A percentile compares a stretch with the other conserved stretches of the same genome.
These are phyloP conservation scores for Phytopythium oedochilum DNA, from an alignment of 352 stramenopile species.

Conservation along the genomic window DNA sequence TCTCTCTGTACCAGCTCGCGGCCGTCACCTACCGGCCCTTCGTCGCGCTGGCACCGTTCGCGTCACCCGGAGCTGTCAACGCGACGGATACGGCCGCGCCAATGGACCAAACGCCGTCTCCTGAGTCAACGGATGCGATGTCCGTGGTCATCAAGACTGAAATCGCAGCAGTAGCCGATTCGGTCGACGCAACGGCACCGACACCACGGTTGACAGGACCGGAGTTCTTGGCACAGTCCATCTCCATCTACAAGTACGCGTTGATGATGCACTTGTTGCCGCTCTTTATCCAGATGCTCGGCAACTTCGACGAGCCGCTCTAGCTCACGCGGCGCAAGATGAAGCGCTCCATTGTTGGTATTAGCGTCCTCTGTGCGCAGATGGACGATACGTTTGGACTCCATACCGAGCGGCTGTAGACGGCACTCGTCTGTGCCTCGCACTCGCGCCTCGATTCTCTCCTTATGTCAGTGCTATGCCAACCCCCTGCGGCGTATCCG, in stretches of 20 bases:
- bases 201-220: constrained; percentile 28
- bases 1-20: constrained; percentile 56
- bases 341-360: constrained; percentile 40
- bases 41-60: constrained; percentile 12
- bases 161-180: constrained; percentile 12
- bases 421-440: constrained; percentile 4
- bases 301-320: constrained; percentile 49
- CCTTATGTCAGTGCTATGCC: no score
- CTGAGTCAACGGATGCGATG: neutral
- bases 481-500: no score
- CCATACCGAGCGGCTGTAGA: constrained; percentile 51
- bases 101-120: neutral
- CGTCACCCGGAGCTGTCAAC: neutral
- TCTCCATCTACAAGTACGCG: constrained; percentile 82
- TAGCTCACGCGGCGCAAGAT: constrained; percentile 42
- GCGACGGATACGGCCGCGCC: neutral
- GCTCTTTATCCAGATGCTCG: constrained; percentile 65
- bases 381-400: constrained; percentile 60
- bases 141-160: constrained; percentile 5
- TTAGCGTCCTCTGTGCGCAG: constrained; percentile 47
- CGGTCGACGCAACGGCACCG: constrained; percentile 11
- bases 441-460: neutral
- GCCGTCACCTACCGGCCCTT: constrained; percentile 54
- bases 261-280: constrained; percentile 84
- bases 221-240: constrained; percentile 32